phyloP scores from a whole-genome alignment of 768 basidiomycete species.

The Hydnomerulius pinastri region DNA sequence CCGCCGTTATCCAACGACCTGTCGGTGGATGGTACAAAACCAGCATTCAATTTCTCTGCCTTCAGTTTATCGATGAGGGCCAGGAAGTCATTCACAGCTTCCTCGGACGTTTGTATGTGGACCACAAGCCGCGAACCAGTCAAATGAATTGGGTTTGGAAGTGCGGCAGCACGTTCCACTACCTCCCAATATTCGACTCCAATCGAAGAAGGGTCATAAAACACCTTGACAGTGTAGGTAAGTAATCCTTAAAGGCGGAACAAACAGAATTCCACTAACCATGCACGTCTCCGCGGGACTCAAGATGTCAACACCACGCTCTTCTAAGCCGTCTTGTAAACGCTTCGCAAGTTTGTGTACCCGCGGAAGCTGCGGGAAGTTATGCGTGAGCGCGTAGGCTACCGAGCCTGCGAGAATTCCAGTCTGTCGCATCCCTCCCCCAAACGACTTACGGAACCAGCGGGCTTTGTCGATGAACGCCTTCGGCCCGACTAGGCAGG shows the following conservation, averaged over 20 bases:
- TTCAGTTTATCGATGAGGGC: slow-evolving; percentile 59
- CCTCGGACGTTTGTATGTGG: slow-evolving; percentile 80
- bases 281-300: slow-evolving; percentile 88
- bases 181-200: slow-evolving; percentile 73
- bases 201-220: slow-evolving; percentile 75
- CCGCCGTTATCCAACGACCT: not conserved
- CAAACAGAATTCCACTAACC: slow-evolving; percentile 47
- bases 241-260: not conserved
- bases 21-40: slow-evolving; percentile 29
- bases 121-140: slow-evolving; percentile 80
- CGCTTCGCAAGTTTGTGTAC: slow-evolving; percentile 77
- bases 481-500: slow-evolving; percentile 80
- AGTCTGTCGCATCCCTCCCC: slow-evolving; percentile 94
- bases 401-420: slow-evolving; percentile 83
- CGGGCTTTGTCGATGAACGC: slow-evolving; percentile 77
- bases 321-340: slow-evolving; percentile 69
- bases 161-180: slow-evolving; percentile 55
- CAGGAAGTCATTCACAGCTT: slow-evolving; percentile 84
- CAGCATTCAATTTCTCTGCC: slow-evolving; percentile 65
- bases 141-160: slow-evolving; percentile 70
- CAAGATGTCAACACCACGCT: slow-evolving; percentile 71
- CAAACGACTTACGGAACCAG: slow-evolving; percentile 92
- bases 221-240: slow-evolving; percentile 51
- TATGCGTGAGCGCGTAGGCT: slow-evolving; percentile 82
- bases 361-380: slow-evolving; percentile 71